These are phyloP conservation scores for slime mould (Dictyostelium discoideum) DNA, from an alignment of 78 protist genomes.

Conservation along the genomic window DNA sequence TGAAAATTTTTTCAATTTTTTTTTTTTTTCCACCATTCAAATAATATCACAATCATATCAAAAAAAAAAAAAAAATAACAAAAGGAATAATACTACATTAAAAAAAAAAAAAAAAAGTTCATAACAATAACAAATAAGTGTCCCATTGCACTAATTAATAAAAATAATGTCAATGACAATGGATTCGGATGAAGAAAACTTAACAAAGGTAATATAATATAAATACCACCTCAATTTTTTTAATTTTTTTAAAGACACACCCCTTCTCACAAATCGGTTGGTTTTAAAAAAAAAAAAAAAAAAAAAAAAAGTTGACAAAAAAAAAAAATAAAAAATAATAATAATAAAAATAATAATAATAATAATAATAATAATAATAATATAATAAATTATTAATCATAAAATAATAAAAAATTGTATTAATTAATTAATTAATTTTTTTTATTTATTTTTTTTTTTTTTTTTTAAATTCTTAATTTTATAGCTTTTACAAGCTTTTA, in stretches of 20 bases:
- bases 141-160: not conserved
- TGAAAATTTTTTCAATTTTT: not conserved
- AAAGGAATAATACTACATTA: not conserved
- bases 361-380: not conserved
- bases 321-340: not conserved
- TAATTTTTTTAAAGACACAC: not conserved
- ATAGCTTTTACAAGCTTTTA: constrained; percentile 59
- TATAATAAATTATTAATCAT: too few species aligned
- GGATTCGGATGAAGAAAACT: constrained; percentile 46
- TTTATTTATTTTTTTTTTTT: not conserved
- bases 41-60: not conserved
- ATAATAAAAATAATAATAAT: not conserved
- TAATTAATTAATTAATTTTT: not conserved
- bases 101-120: not conserved
- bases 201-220: constrained; percentile 16
- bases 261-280: not conserved
- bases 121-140: not conserved
- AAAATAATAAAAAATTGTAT: not conserved
- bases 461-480: not conserved
- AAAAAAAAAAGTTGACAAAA: too few species aligned
- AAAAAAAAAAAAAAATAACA: not conserved
- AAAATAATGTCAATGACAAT: too few species aligned
- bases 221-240: not conserved
- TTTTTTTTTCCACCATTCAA: not conserved
- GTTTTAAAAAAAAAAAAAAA: too few species aligned